These are phyloP conservation scores for Sporothrix variecibatus DNA, from an alignment of 2,329 filamentous ascomycete species.

Conservation along the genomic window DNA sequence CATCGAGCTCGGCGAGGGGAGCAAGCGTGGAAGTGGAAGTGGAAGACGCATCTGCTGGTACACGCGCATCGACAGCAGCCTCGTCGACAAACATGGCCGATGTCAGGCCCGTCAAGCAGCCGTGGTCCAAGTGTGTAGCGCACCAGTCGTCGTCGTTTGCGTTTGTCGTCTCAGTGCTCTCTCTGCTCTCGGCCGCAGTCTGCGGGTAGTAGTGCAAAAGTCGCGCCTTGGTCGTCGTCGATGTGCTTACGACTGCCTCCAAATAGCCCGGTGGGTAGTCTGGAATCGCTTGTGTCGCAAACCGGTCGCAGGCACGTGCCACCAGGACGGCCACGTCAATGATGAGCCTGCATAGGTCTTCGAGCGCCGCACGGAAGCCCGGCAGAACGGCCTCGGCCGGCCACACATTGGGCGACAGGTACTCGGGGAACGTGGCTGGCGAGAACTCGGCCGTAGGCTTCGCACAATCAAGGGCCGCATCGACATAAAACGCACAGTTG, in stretches of 20 bases:
- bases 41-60: conserved; percentile 36
- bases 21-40: conserved; percentile 35
- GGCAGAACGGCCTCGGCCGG: conserved; percentile 68
- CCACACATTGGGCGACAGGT: conserved; percentile 90
- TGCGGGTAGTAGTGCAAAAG: conserved; percentile 90
- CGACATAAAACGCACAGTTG: conserved; percentile 77
- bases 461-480: conserved; percentile 62
- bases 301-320: conserved; percentile 84
- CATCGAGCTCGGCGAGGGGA: conserved; percentile 68
- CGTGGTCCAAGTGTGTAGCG: conserved; percentile 85
- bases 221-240: conserved; percentile 85
- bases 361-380: conserved; percentile 72
- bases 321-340: conserved; percentile 90
- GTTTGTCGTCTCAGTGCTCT: no score
- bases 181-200: conserved; percentile 7
- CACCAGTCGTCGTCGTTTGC: conserved; percentile 83
- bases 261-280: conserved; percentile 78
- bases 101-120: conserved; percentile 90
- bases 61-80: conserved; percentile 38
- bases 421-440: conserved; percentile 73
- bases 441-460: conserved; percentile 60
- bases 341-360: conserved; percentile 76
- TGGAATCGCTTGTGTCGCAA: conserved; percentile 75
- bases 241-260: conserved; percentile 81
- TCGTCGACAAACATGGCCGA: conserved; percentile 97